Conservation (phyloP, 2,329 filamentous ascomycete genomes). For the Hypoxylon sp. region DNA sequence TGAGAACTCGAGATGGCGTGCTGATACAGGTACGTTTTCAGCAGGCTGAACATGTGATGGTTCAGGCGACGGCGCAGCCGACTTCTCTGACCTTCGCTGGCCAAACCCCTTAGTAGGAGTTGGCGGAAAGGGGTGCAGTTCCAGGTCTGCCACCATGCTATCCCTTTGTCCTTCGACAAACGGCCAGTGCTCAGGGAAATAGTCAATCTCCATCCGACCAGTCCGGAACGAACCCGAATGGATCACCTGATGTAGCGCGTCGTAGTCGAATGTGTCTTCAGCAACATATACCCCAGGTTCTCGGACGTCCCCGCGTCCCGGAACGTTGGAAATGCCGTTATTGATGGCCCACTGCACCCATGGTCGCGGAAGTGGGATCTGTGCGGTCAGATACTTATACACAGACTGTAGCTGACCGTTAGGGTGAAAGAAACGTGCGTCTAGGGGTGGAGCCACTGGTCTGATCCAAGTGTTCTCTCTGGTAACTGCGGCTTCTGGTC, state of each 20-base stretch:
- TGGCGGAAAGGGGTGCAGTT: slow-evolving; percentile 6
- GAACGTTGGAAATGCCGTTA: slow-evolving; percentile 25
- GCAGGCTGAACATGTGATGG: not conserved
- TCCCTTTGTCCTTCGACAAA: slow-evolving; percentile 16
- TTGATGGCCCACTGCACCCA: slow-evolving; percentile 39
- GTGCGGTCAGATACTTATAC: slow-evolving; percentile 41
- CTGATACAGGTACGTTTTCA: not conserved
- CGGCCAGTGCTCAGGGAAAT: slow-evolving; percentile 23
- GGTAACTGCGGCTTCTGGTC: too few relatives aligned
- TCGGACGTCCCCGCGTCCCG: slow-evolving; percentile 34
- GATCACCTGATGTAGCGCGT: slow-evolving; percentile 25
- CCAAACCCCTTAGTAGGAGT: too few relatives aligned
- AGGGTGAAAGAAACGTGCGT: slow-evolving; percentile 42
- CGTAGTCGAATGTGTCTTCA: slow-evolving; percentile 38
- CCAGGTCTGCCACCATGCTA: slow-evolving; percentile 6
- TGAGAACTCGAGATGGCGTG: not conserved
- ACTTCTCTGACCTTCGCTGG: not conserved
- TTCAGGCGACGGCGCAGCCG: slow-evolving; percentile 9
- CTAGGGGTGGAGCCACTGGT: slow-evolving; percentile 31
- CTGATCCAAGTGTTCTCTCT: not conserved
- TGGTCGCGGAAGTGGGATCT: slow-evolving; percentile 39
- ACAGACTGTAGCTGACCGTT: slow-evolving; percentile 36
- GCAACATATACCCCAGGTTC: slow-evolving; percentile 26
- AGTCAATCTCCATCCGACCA: slow-evolving; percentile 30
- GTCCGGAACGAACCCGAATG: slow-evolving; percentile 23